Evolutionary conservation across 2,329 filamentous ascomycete species (phyloP).

Genomic region (Aspergillus brasiliensis): DNA sequence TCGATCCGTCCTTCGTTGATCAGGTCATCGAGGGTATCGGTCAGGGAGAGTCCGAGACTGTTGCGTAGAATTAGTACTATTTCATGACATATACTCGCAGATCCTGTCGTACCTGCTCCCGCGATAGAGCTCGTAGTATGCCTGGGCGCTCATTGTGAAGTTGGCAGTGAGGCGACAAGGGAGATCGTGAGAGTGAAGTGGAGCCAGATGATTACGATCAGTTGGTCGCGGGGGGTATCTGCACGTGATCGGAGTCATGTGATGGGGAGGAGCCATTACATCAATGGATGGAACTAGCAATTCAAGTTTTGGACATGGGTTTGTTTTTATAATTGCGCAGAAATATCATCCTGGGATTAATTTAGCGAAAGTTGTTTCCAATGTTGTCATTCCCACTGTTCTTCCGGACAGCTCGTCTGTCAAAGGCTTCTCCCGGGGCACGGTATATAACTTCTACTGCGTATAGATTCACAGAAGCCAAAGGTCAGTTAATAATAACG

Average conservation of each 20-base stretch:
- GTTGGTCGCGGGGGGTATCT: slow-evolving; percentile 1
- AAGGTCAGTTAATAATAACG: not conserved
- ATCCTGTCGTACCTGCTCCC: slow-evolving; percentile 77
- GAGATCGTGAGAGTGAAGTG: slow-evolving; percentile 8
- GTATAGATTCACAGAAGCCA: not conserved
- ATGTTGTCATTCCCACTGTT: not conserved
- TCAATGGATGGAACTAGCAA: slow-evolving; percentile 1
- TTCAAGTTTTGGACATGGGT: not conserved
- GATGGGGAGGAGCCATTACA: slow-evolving; percentile 5
- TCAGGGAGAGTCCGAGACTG: slow-evolving; percentile 90
- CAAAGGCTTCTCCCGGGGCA: not conserved
- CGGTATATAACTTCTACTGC: not conserved
- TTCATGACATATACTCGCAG: not conserved
- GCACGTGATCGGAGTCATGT: slow-evolving; percentile 20
- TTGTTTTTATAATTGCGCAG: not conserved
- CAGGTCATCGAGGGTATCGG: slow-evolving; percentile 94
- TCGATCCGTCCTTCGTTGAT: slow-evolving; percentile 95
- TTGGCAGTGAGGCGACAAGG: slow-evolving; percentile 4
- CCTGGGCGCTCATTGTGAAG: slow-evolving; percentile 51
- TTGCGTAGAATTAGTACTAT: slow-evolving; percentile 10
- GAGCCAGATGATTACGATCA: not conserved
- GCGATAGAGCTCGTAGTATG: slow-evolving; percentile 93
- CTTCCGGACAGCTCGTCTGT: not conserved
- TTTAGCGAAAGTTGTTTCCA: not conserved
- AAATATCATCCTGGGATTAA: not conserved